Percentiles rank a stretch among this genome's conserved stretches.
Conservation (phyloP, 1,284 basidiomycete species). For the Ustilago esculenta region DNA sequence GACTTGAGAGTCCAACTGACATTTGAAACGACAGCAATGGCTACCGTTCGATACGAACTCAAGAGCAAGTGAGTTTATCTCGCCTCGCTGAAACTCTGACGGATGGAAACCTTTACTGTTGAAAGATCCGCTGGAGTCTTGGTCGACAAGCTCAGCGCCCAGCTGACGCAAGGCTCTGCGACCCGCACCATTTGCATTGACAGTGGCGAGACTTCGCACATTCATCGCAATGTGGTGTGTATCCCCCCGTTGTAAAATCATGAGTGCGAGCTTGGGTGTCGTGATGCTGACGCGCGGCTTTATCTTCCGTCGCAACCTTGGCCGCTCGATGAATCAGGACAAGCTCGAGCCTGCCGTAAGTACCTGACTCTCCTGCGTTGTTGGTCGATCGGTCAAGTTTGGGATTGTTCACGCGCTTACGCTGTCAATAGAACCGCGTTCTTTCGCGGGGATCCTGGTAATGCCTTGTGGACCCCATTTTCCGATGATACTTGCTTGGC, state of each 20-base stretch:
- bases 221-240: constrained; percentile 32
- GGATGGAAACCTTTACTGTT: too few relatives aligned
- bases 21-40: constrained; percentile 34
- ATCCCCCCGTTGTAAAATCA: too few relatives aligned
- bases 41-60: constrained; percentile 21
- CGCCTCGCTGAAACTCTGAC: too few relatives aligned
- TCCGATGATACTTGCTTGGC: too few relatives aligned
- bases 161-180: neutral
- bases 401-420: constrained; percentile 14
- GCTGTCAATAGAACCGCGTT: neutral
- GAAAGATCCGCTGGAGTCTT: too few relatives aligned
- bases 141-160: neutral
- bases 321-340: constrained; percentile 3
- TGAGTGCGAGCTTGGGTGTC: too few relatives aligned
- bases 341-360: constrained; percentile 14
- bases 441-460: constrained; percentile 6
- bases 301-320: neutral
- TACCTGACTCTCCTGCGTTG: neutral
- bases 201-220: constrained; percentile 7
- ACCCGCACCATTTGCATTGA: neutral
- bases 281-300: too few relatives aligned
- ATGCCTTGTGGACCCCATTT: neutral
- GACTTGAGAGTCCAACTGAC: too few relatives aligned
- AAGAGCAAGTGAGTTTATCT: constrained; percentile 10
- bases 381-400: too few relatives aligned